These are phyloP conservation scores for Sarcodon aspratus DNA, from an alignment of 768 basidiomycete species.

Conservation along the genomic window DNA sequence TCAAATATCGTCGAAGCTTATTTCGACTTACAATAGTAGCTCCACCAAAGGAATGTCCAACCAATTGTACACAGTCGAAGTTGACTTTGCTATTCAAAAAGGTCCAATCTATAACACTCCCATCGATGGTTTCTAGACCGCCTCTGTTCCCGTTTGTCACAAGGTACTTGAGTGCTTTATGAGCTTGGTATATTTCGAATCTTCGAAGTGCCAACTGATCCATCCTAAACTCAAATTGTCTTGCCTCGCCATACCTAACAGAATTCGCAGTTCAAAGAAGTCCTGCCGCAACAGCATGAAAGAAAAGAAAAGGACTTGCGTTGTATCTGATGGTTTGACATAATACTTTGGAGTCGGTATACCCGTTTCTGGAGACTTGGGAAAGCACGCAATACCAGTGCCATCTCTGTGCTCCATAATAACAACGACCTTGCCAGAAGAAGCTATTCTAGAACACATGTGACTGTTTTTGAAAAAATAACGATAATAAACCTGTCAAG, in stretches of 20 bases:
- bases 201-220: conserved; percentile 65
- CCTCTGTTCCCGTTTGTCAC: conserved; percentile 12
- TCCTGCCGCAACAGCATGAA: not conserved
- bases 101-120: not conserved
- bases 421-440: conserved; percentile 69
- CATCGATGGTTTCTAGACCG: not conserved
- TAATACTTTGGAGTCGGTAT: conserved; percentile 32
- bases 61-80: conserved; percentile 12
- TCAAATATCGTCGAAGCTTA: not conserved
- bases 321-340: conserved; percentile 60
- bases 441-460: conserved; percentile 60
- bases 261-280: conserved; percentile 46
- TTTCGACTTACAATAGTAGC: conserved; percentile 33
- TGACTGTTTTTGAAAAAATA: conserved; percentile 37
- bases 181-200: conserved; percentile 56
- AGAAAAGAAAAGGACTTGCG: conserved; percentile 30
- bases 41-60: conserved; percentile 49
- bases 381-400: conserved; percentile 41
- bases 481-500: not conserved
- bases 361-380: conserved; percentile 20
- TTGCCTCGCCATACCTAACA: conserved; percentile 10
- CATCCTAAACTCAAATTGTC: conserved; percentile 34
- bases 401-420: conserved; percentile 82
- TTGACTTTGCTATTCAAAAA: not conserved
- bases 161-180: conserved; percentile 44